Evolutionary conservation across 139 green algal species (phyloP).

Genomic region (Desmodesmus armatus): DNA sequence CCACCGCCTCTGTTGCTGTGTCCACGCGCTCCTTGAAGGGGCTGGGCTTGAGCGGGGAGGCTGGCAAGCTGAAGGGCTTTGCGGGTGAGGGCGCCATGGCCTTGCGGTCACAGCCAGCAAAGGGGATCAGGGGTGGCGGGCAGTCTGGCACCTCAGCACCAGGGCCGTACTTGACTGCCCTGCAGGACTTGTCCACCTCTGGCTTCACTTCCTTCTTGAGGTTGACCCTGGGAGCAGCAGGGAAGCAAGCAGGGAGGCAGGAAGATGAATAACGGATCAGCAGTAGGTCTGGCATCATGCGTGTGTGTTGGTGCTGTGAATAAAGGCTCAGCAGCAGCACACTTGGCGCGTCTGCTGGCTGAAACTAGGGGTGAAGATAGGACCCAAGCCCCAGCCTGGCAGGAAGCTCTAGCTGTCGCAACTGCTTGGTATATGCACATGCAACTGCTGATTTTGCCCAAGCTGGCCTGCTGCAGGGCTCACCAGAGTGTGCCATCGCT

Average conservation of each 20-base stretch:
- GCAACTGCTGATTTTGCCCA: not conserved
- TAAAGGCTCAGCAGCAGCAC: too few relatives aligned
- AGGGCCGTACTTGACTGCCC: not conserved
- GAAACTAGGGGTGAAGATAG: too few relatives aligned
- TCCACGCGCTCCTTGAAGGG: conserved; percentile 51
- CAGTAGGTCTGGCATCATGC: too few relatives aligned
- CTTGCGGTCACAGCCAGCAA: conserved; percentile 35
- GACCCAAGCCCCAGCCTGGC: too few relatives aligned
- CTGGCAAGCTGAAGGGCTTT: conserved; percentile 26
- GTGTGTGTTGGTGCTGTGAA: not conserved
- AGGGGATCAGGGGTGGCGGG: conserved; percentile 34
- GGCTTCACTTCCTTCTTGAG: not conserved
- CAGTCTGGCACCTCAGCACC: not conserved
- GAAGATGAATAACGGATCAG: too few relatives aligned
- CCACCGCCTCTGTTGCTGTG: conserved; percentile 28
- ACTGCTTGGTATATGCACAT: not conserved
- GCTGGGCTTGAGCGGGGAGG: conserved; percentile 33
- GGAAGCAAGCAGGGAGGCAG: not conserved
- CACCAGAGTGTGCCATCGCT: conserved; percentile 39
- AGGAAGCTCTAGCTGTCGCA: too few relatives aligned
- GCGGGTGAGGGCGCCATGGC: conserved; percentile 37
- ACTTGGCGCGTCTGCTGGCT: conserved; percentile 2
- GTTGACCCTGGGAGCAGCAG: not conserved
- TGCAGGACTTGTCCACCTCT: not conserved
- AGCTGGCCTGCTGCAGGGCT: not conserved